phyloP scores from a whole-genome alignment of 371 early-diverging fungal species.

The Mortierella sp. region DNA sequence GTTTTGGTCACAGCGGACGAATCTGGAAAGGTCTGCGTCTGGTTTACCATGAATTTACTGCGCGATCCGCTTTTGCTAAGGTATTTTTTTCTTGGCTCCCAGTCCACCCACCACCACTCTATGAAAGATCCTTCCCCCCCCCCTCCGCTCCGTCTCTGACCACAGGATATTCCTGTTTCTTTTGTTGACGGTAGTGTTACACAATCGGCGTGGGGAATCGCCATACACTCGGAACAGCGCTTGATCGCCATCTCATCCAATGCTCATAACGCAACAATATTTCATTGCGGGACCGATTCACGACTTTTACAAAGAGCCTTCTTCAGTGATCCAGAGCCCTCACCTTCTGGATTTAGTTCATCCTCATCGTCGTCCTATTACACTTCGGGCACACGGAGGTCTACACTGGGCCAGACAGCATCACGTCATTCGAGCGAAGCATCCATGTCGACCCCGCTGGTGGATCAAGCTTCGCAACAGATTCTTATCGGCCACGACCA shows the following conservation, averaged over 20 bases:
- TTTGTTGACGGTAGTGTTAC: conserved; percentile 20
- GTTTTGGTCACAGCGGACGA: conserved; percentile 40
- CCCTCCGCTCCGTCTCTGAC: no score
- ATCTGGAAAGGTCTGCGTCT: conserved; percentile 41
- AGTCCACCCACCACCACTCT: no score
- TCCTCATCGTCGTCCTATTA: neutral
- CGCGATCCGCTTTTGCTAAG: conserved; percentile 38
- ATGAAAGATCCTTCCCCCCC: no score
- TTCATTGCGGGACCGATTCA: conserved; percentile 41
- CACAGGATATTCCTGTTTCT: neutral
- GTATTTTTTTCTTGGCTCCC: conserved; percentile 16
- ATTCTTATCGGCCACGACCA: conserved; percentile 57
- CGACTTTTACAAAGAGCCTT: conserved; percentile 9
- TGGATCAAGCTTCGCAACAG: conserved; percentile 24
- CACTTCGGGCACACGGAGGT: no score
- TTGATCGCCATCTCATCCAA: conserved; percentile 60
- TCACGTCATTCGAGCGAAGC: neutral
- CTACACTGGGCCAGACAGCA: neutral
- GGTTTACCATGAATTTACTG: conserved; percentile 41
- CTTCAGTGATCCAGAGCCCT: conserved; percentile 15
- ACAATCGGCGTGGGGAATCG: conserved; percentile 62
- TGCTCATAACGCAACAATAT: conserved; percentile 55
- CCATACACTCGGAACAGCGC: conserved; percentile 48
- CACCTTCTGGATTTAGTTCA: neutral
- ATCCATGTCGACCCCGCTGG: neutral